Percentiles rank a stretch among this genome's conserved stretches.
phyloP scores from a whole-genome alignment of 2,329 filamentous ascomycete species.

The Coniella lustricola region DNA sequence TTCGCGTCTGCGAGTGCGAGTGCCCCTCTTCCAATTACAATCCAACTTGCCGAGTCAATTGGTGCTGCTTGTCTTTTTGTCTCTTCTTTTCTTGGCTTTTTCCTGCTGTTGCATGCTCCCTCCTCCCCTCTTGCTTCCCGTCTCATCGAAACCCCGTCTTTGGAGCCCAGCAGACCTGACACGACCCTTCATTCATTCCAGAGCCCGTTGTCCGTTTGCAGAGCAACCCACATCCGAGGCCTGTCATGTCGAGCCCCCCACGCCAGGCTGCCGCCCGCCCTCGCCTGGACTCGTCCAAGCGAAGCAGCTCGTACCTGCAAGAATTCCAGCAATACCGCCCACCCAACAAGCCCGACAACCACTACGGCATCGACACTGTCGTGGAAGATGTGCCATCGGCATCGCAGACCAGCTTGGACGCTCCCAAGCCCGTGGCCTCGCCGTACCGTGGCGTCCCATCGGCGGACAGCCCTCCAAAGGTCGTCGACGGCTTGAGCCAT shows the following conservation, averaged over 20 bases:
- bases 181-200: not conserved
- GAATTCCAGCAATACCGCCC: constrained; percentile 59
- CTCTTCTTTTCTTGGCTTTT: no score
- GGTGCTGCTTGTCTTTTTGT: no score
- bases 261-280: constrained; percentile 34
- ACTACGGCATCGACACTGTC: constrained; percentile 59
- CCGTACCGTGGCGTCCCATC: constrained; percentile 56
- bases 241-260: constrained; percentile 19
- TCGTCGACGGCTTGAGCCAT: constrained; percentile 57
- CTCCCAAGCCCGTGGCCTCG: constrained; percentile 25
- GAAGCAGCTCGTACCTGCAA: constrained; percentile 55
- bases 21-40: no score
- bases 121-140: no score
- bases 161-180: not conserved
- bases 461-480: constrained; percentile 49
- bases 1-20: not conserved
- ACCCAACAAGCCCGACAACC: constrained; percentile 44
- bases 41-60: no score
- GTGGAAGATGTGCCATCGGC: constrained; percentile 46
- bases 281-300: constrained; percentile 43
- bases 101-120: no score
- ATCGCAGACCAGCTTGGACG: constrained; percentile 24
- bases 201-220: no score
- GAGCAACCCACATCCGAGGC: not conserved
- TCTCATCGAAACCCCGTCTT: no score